Evolutionary conservation across 73 alveolate genomes (phyloP), one percentile per base, ranked within the genome.

Genomic region (Diophrys appendiculata): DNA sequence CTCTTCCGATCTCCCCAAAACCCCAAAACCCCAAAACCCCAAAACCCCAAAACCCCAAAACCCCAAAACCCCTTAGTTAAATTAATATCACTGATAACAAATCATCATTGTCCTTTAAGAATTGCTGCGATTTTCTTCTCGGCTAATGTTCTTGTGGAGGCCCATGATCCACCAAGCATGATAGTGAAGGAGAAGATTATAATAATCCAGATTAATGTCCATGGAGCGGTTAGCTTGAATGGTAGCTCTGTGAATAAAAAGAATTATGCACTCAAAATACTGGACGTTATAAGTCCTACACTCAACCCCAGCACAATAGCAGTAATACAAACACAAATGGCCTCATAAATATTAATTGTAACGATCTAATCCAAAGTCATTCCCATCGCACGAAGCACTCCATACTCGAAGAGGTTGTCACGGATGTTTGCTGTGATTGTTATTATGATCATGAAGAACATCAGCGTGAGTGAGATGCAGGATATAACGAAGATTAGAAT

Each of bases 341-440:
- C 94, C 76, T 95, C 98, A 76, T 93, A 91, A 26, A 95, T 72
- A 72, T 90, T 91, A 33, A 95, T 83, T 60, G 94, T 91, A 22
- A 84, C 80, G 54, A 88, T 82, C 86, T 95, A 78, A 0, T 53
- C 68, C 82, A 80, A 79, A 52, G 75, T 88, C 54, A 90, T 77
- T 68, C 99, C 99, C 29, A 95, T 86, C 27, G 97, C 95, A 69
- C 98, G 73, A 68, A 95, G 72, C 0, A 92, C 95, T 0, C 98
- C 99, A 69, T 82, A 88, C 80, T 95, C 97, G 79, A 92, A 91
- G 33, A 86, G 77, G 77, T 92, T 93, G 68, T 95, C 98, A 77
- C 95, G 87, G 28, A 93, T 88, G 79, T 95, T 93, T 23, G 93
- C 89, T 35, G 80, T 83, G 54, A 93, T 89, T 18, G 97, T 84